phyloP scores from a whole-genome alignment of 2,329 filamentous ascomycete genomes.

The Colletotrichum sp. region DNA sequence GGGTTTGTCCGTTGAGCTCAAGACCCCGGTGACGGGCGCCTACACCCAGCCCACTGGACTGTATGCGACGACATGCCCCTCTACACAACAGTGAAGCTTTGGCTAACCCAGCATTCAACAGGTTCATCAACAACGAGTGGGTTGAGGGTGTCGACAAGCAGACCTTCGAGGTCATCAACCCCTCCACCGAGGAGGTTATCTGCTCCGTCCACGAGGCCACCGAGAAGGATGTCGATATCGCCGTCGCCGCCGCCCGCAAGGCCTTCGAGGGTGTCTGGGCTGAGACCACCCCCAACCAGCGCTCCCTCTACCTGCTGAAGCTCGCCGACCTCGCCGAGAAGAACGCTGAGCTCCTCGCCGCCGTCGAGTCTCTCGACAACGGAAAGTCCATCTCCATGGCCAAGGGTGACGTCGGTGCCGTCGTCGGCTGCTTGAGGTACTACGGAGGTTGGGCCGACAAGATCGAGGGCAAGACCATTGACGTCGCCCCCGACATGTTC shows the following conservation, averaged over 20 bases:
- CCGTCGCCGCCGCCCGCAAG: constrained; percentile 84
- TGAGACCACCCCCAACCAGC: constrained; percentile 70
- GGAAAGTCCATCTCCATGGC: constrained; percentile 82
- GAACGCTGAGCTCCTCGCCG: constrained; percentile 76
- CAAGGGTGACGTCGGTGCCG: constrained; percentile 74
- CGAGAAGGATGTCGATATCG: constrained; percentile 84
- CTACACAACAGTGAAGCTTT: neutral
- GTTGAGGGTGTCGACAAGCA: constrained; percentile 83
- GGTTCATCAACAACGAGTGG: constrained; percentile 94
- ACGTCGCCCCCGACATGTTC: constrained; percentile 79
- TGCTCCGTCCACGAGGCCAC: constrained; percentile 82
- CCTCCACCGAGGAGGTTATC: constrained; percentile 83
- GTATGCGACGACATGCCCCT: constrained; percentile 45
- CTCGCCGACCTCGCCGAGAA: constrained; percentile 83
- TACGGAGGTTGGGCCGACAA: constrained; percentile 89
- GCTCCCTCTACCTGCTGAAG: constrained; percentile 73
- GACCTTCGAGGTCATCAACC: constrained; percentile 93
- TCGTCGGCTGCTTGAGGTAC: constrained; percentile 71
- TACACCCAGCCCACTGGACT: constrained; percentile 67
- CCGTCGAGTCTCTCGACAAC: constrained; percentile 88
- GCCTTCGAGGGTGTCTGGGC: constrained; percentile 80
- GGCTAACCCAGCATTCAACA: constrained; percentile 35
- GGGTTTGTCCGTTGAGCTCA: constrained; percentile 63
- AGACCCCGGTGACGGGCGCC: constrained; percentile 68
- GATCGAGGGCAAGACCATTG: constrained; percentile 85